Base-by-base conservation (phyloP, 345 rosid species). In the Geranium rotundifolium region DNA sequence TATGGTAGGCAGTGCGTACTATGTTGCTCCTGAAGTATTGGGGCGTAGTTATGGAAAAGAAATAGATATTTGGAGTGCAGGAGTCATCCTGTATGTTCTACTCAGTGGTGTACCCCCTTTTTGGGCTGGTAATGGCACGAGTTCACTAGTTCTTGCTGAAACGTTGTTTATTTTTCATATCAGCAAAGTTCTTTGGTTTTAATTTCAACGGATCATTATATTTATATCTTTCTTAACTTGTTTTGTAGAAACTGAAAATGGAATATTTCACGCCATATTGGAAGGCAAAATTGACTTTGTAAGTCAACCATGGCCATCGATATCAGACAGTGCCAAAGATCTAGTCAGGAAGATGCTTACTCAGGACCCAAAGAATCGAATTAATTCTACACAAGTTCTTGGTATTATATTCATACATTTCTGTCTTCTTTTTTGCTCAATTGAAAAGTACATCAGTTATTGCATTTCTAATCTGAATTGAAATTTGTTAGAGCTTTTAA, bases 21-120 rank as follows among this genome's bases (percentile, higher is more conserved):
- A 89, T 63, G 87, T 92, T 79, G 98, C 98, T 69, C 97, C 97
- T 65, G 97, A 87, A 76, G 98, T 92, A 17, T 68, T 92, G 64
- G 73, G 65, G 15, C 85, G 97, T 61, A 80, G 84, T 49, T 92
- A 92, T 27, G 97, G 98, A 54, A 89, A 87, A 80, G 98, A 92
- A 73, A 89, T 87, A 13, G 97, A 92, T 65, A 63, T 87, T 58
- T 92, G 98, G 98, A 89, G 96, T 78, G 98, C 93, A 20, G 95
- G 95, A 27, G 85, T 92, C 64, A 87, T 92, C 50, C 68, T 87
- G 56, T 92, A 92, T 68, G 84, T 92, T 74, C 90, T 92, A 56
- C 90, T 92, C 50, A 82, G 97, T 31, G 96, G 95, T 4, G 91
- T 85, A 37, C 97, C 98, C 72, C 98, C 98, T 50, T 92, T 92